Base-by-base conservation (phyloP, 163 green algal genomes). In the Prototheca cutis region DNA sequence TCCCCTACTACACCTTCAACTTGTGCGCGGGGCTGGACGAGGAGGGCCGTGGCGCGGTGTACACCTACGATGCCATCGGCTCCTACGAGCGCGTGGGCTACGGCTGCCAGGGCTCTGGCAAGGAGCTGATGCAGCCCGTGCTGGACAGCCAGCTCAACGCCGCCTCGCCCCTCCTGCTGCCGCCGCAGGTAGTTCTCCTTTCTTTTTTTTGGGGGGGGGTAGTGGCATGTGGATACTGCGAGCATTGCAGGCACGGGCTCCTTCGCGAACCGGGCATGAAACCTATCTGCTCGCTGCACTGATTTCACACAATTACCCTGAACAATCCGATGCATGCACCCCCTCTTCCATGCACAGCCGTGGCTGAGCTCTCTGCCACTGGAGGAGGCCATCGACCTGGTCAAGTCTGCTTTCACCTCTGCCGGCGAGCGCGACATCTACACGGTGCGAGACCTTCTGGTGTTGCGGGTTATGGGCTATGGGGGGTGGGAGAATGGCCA, bases 1-100 rank as follows among this genome's bases (percentile, higher is more conserved):
- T 99, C 70, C 93, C 93, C 3, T 98, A 95, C 77, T 99, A 97
- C 88, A 96, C 93, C 25, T 98, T 95, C 73, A 98, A 96, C 79
- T 68, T 98, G n/a, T 75, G 80, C 23, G 87, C 76, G 2, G 93
- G 93, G 19, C 75, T 99, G n/a, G 93, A 99, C 67, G 75, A 84
- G 13, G 58, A 97, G 55, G 91, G 89, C 13, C 78, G 78, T 31
- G 93, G 93, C 24, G 86, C 85, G 28, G 90, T 99, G 63, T 99
- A 95, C 80, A 94, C 83, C 29, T 99, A 98, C 58, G 93, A 99
- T 66, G 89, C 91, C 18, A 87, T 99, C 42, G 93, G 93, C 40
- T 94, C 80, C 0, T 91, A 93, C 66, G 89, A 98, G 81, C 78
- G 86, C 17, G 81, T 81, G 2, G 87, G 87, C 15, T 95, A 90